phyloP scores from a whole-genome alignment of 1,284 basidiomycete species.

The Fistulinella staudtii region DNA sequence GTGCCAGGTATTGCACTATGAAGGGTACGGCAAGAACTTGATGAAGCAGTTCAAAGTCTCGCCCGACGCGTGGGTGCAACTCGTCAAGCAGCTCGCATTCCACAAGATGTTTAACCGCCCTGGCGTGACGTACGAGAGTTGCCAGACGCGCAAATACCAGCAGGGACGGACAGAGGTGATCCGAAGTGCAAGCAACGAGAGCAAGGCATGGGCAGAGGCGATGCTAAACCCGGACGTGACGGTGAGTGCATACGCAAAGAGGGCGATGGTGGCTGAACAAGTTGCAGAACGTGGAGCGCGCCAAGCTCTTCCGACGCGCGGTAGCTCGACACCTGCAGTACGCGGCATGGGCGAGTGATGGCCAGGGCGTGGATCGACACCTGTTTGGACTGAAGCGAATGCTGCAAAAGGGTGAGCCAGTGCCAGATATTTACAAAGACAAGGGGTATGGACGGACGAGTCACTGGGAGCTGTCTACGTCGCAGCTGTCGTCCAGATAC shows the following conservation, averaged over 20 bases:
- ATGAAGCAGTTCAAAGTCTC: constrained; percentile 90
- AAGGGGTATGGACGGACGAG: constrained; percentile 64
- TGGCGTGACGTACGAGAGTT: constrained; percentile 89
- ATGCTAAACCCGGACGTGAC: constrained; percentile 68
- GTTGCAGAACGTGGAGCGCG: constrained; percentile 59
- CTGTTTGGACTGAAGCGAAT: constrained; percentile 91
- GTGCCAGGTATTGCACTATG: constrained; percentile 75
- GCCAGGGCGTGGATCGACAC: constrained; percentile 94
- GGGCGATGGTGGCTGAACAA: constrained; percentile 4
- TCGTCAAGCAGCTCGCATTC: constrained; percentile 95
- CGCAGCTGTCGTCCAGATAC: constrained; percentile 79
- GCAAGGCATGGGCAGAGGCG: constrained; percentile 81
- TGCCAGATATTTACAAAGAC: constrained; percentile 82
- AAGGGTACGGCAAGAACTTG: constrained; percentile 85
- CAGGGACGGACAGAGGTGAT: constrained; percentile 95
- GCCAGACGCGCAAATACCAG: constrained; percentile 92
- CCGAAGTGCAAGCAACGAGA: constrained; percentile 79
- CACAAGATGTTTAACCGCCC: constrained; percentile 81
- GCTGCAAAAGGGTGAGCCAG: constrained; percentile 68
- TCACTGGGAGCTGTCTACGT: constrained; percentile 94
- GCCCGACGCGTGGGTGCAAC: constrained; percentile 93
- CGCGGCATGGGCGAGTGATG: constrained; percentile 88
- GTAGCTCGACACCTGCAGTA: constrained; percentile 84
- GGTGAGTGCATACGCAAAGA: constrained; percentile 34
- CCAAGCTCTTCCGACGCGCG: constrained; percentile 74